Evolutionary conservation across 495 filamentous ascomycete species (phyloP).

Genomic region (Extremus antarcticus): DNA sequence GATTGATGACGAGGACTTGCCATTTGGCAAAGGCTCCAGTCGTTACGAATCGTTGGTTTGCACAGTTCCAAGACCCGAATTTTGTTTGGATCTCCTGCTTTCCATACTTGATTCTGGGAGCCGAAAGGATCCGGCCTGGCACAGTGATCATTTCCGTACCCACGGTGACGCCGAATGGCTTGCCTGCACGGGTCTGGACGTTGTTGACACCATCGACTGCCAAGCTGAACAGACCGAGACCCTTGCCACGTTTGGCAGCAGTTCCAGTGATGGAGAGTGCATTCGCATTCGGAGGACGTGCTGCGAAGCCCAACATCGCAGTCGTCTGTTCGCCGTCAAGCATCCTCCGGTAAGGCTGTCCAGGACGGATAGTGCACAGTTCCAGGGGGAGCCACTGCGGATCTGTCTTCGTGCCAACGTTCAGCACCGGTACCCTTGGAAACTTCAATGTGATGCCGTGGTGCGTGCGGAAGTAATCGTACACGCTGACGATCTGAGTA

Average conservation of each 20-base stretch:
- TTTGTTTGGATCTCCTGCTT: no score
- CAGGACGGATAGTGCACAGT: slow-evolving; percentile 50
- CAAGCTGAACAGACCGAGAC: slow-evolving; percentile 40
- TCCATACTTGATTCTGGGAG: slow-evolving; percentile 11
- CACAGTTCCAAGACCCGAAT: slow-evolving; percentile 18
- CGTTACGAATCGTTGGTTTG: not conserved
- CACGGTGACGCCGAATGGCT: slow-evolving; percentile 12
- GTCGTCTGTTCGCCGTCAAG: slow-evolving; percentile 46
- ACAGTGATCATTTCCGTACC: slow-evolving; percentile 11
- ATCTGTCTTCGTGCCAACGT: slow-evolving; percentile 47
- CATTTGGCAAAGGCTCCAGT: slow-evolving; percentile 6
- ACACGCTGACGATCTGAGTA: slow-evolving; percentile 8
- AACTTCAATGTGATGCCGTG: slow-evolving; percentile 34
- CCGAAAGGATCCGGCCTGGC: slow-evolving; percentile 9
- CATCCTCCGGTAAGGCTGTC: slow-evolving; percentile 50
- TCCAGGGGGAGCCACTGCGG: slow-evolving; percentile 61
- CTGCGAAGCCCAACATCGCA: slow-evolving; percentile 59
- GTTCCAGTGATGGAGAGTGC: slow-evolving; percentile 47
- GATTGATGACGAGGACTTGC: slow-evolving; percentile 12
- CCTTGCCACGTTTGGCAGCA: slow-evolving; percentile 29
- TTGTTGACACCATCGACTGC: slow-evolving; percentile 12
- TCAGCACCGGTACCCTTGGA: slow-evolving; percentile 51
- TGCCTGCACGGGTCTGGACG: not conserved
- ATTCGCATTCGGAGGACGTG: slow-evolving; percentile 53
- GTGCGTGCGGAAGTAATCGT: slow-evolving; percentile 25